These are phyloP conservation scores for Oryza australiensis DNA, from an alignment of 176 grass and related monocot genomes.

Conservation along the genomic window DNA sequence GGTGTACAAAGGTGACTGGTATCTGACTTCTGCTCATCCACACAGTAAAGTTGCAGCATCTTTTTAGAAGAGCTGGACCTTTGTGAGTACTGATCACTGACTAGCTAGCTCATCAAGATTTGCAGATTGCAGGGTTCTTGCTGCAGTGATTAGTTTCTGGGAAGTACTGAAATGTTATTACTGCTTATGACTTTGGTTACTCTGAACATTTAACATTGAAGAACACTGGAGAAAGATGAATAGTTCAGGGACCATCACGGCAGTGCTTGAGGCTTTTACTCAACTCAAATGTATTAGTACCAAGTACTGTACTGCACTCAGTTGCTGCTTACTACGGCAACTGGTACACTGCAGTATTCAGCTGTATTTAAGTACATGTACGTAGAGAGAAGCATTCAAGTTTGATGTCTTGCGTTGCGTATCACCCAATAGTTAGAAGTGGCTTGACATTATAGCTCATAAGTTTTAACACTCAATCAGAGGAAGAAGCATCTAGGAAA, in stretches of 20 bases:
- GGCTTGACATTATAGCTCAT: background rate
- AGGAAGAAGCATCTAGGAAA: slow-evolving; percentile 37
- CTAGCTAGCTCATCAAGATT: slow-evolving; percentile 38
- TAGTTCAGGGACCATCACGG: slow-evolving; percentile 9
- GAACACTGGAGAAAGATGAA: slow-evolving; percentile 17
- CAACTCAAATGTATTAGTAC: background rate
- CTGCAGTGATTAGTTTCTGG: slow-evolving; percentile 1
- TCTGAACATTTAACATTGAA: background rate
- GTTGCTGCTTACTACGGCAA: slow-evolving; percentile 33
- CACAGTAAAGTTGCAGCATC: slow-evolving; percentile 37
- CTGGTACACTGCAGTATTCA: slow-evolving; percentile 25
- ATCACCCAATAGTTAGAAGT: background rate
- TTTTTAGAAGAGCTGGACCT: slow-evolving; percentile 35
- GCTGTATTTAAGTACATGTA: slow-evolving; percentile 19
- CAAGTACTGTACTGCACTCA: slow-evolving; percentile 26
- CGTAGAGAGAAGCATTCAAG: slow-evolving; percentile 23
- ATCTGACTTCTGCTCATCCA: slow-evolving; percentile 42
- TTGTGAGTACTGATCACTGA: slow-evolving; percentile 5
- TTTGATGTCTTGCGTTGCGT: slow-evolving; percentile 16
- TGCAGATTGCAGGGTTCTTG: slow-evolving; percentile 21
- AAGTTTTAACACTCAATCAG: background rate
- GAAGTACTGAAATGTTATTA: slow-evolving; percentile 31
- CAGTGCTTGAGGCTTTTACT: slow-evolving; percentile 4
- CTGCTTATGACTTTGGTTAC: background rate
- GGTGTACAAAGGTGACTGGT: slow-evolving; percentile 18